Evolutionary conservation across 768 basidiomycete species (phyloP).

Genomic region (Auricularia sp.): DNA sequence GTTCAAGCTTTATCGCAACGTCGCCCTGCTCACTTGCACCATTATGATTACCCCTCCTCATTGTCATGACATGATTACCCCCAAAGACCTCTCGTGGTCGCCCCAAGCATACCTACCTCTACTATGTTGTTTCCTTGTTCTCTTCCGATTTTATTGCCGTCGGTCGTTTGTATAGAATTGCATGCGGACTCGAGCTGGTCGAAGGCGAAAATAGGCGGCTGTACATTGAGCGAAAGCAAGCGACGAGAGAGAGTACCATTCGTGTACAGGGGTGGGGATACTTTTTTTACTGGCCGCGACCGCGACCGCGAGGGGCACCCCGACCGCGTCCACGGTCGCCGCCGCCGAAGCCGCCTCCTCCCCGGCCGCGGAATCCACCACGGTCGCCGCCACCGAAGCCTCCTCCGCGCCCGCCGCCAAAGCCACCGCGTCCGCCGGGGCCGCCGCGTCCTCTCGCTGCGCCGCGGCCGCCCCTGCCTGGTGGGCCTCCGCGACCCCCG

Average conservation of each 20-base stretch:
- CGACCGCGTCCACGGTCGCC: not conserved
- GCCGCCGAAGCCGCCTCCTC: not conserved
- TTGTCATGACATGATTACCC: no score
- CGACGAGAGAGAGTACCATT: not conserved
- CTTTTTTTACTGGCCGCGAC: not conserved
- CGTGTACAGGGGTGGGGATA: not conserved
- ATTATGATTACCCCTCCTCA: no score
- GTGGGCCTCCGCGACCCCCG: constrained; percentile 2
- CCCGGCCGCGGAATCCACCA: not conserved
- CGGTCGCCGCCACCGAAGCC: constrained; percentile 27
- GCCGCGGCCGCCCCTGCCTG: constrained; percentile 5
- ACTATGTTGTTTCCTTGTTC: no score
- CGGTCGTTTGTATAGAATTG: no score
- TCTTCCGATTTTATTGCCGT: no score
- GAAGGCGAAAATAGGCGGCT: no score
- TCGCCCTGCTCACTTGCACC: no score
- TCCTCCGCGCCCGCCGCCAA: constrained; percentile 27
- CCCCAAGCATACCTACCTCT: no score
- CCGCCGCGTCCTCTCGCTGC: constrained; percentile 6
- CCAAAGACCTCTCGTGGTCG: no score
- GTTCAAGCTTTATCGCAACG: no score
- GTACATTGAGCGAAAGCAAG: not conserved
- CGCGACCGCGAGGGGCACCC: not conserved
- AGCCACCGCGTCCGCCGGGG: constrained; percentile 25
- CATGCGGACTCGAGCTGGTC: no score